Evolutionary conservation across 2,329 filamentous ascomycete genomes (phyloP).

Genomic region (Penicillium sp.): DNA sequence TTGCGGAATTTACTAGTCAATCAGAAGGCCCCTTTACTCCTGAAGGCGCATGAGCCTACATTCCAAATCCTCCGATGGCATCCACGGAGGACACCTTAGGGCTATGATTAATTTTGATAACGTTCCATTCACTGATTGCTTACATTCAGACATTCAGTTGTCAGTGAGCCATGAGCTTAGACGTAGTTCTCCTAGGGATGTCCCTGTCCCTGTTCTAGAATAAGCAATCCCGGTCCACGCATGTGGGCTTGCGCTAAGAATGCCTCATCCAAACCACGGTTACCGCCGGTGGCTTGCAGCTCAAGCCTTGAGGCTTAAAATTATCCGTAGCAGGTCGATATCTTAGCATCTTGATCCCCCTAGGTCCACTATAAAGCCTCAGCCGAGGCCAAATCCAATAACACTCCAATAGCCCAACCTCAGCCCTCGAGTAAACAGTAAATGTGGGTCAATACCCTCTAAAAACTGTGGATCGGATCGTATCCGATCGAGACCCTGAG

Average conservation of each 20-base stretch:
- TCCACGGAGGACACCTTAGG: slow-evolving; percentile 10
- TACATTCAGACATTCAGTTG: background rate
- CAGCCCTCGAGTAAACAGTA: background rate
- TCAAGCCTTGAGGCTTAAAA: background rate
- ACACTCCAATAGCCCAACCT: background rate
- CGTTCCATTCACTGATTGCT: background rate
- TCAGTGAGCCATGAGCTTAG: background rate
- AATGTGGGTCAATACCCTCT: background rate
- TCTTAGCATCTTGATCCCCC: background rate
- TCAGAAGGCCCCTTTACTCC: slow-evolving; percentile 12
- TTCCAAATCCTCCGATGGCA: slow-evolving; percentile 14
- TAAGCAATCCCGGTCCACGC: background rate
- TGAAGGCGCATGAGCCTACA: slow-evolving; percentile 11
- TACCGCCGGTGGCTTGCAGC: background rate
- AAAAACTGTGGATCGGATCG: background rate
- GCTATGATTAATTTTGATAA: background rate
- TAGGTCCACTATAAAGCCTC: too few relatives aligned
- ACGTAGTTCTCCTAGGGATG: background rate
- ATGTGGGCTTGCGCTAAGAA: background rate
- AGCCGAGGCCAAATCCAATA: background rate
- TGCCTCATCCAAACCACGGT: background rate
- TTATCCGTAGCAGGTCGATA: background rate
- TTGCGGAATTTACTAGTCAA: slow-evolving; percentile 14
- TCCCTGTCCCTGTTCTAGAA: background rate
- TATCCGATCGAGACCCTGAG: background rate